phyloP scores from a whole-genome alignment of 495 filamentous ascomycete species.

The Daldinia grandis region DNA sequence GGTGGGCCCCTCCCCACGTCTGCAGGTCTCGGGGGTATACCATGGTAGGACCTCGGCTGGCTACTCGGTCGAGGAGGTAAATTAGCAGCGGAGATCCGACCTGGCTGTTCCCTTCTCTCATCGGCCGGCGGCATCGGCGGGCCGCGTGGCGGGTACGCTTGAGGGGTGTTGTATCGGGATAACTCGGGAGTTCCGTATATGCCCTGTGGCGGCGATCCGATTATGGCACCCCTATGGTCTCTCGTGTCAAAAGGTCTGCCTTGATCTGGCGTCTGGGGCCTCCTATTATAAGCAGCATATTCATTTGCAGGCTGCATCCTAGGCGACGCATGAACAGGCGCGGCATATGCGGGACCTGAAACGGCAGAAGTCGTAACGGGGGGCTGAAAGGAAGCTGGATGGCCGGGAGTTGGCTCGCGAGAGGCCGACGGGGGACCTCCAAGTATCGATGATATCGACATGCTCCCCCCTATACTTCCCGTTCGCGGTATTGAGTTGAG shows the following conservation, averaged over 20 bases:
- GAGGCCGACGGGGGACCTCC: constrained; percentile 64
- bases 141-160: constrained; percentile 54
- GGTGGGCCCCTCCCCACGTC: constrained; percentile 52
- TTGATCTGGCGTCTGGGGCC: constrained; percentile 79
- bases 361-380: constrained; percentile 62
- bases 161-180: constrained; percentile 63
- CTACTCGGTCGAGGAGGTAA: constrained; percentile 60
- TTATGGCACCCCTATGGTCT: constrained; percentile 56
- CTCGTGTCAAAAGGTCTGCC: constrained; percentile 58
- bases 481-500: constrained; percentile 58
- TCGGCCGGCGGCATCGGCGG: constrained; percentile 53
- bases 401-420: constrained; percentile 60
- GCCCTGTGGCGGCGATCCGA: constrained; percentile 56
- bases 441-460: constrained; percentile 97
- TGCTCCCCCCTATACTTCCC: constrained; percentile 69
- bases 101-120: constrained; percentile 52
- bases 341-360: constrained; percentile 54
- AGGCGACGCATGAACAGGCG: constrained; percentile 61
- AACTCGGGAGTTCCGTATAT: constrained; percentile 61
- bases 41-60: constrained; percentile 59
- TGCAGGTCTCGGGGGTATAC: constrained; percentile 50
- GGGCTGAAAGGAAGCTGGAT: constrained; percentile 62
- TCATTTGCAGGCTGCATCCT: constrained; percentile 60
- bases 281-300: constrained; percentile 65
- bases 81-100: constrained; percentile 48